Conservation (phyloP, 179 eudicot genomes). For the Patellifolia procumbens region DNA sequence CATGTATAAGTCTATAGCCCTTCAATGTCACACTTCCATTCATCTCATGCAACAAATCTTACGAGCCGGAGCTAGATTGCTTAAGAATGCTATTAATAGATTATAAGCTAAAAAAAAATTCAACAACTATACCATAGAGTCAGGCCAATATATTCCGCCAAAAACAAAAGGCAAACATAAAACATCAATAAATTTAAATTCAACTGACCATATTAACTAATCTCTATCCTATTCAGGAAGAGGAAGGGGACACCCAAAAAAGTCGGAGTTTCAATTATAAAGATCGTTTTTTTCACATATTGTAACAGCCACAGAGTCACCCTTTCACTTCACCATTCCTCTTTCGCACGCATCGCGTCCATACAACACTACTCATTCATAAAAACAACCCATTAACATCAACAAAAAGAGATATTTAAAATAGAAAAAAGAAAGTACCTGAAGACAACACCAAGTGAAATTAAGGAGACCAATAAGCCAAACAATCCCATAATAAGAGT, state of each 20-base stretch:
- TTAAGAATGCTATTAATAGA: background rate
- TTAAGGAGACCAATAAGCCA: conserved; percentile 72
- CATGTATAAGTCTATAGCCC: background rate
- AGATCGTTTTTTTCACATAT: too few species aligned
- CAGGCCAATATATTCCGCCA: background rate
- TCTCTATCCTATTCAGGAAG: too few species aligned
- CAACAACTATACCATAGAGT: background rate
- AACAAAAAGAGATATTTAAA: background rate
- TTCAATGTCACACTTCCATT: background rate
- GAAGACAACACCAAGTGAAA: conserved; percentile 80
- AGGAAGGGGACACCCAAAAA: too few species aligned
- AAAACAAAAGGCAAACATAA: background rate
- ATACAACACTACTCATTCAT: background rate
- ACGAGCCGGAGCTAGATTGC: too few species aligned
- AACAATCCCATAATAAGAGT: conserved; percentile 63
- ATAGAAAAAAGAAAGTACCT: conserved; percentile 40
- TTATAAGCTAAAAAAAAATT: background rate
- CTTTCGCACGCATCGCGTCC: too few species aligned
- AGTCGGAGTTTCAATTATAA: too few species aligned
- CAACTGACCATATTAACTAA: background rate
- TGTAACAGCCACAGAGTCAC: too few species aligned
- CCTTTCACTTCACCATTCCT: too few species aligned
- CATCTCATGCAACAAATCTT: background rate
- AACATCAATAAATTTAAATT: background rate
- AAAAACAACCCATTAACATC: background rate